These are phyloP conservation scores for Gillenia trifoliata DNA, from an alignment of 306 rosid species.

Conservation along the genomic window DNA sequence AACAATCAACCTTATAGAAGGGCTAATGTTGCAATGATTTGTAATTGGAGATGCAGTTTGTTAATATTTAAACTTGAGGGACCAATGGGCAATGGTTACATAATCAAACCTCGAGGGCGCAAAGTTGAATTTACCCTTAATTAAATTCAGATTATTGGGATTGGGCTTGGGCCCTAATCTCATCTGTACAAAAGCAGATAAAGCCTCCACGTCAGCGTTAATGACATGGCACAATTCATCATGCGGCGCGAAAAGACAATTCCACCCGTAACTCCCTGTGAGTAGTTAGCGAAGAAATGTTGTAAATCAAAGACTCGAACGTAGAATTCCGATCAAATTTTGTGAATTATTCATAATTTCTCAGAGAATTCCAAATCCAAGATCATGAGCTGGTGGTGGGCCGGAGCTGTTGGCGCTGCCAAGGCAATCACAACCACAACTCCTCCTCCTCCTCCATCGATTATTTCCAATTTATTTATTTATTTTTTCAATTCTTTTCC, in stretches of 20 bases:
- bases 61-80: too few relatives aligned
- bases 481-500: too few relatives aligned
- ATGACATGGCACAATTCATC: background rate
- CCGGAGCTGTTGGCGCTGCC: constrained; percentile 56
- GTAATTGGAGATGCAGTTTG: too few relatives aligned
- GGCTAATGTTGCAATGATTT: too few relatives aligned
- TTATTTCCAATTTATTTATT: background rate
- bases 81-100: too few relatives aligned
- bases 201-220: background rate
- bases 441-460: background rate
- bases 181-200: background rate
- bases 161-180: background rate
- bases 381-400: constrained; percentile 62
- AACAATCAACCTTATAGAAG: too few relatives aligned
- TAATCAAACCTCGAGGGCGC: too few relatives aligned
- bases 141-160: background rate
- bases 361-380: background rate
- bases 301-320: background rate
- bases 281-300: background rate
- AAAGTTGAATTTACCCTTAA: too few relatives aligned
- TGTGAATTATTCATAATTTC: background rate
- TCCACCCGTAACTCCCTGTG: background rate
- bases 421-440: constrained; percentile 19
- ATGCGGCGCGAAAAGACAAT: background rate
- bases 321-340: background rate